Percentiles rank a stretch among this genome's conserved stretches.
These are phyloP conservation scores for Wallacemonas sp. DNA, from an alignment of 208 protist species.

Conservation along the genomic window DNA sequence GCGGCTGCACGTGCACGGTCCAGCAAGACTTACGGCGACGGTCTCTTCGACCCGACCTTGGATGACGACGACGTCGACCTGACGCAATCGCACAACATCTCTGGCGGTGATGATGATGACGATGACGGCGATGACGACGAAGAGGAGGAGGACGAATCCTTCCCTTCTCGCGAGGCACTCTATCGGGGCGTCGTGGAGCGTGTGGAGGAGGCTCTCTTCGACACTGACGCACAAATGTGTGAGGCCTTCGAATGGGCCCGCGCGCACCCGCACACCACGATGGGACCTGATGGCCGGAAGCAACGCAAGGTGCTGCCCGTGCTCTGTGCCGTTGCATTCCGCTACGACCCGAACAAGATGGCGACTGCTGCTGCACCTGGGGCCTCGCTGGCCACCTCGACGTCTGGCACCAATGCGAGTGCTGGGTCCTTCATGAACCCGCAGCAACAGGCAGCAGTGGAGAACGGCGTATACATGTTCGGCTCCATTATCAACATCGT, in stretches of 20 bases:
- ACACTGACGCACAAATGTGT: constrained; percentile 85
- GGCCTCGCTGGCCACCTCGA: background rate
- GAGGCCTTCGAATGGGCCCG: constrained; percentile 44
- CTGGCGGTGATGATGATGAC: constrained; percentile 13
- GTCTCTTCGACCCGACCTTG: background rate
- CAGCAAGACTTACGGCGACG: background rate
- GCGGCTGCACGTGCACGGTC: background rate
- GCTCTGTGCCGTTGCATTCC: constrained; percentile 84
- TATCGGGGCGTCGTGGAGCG: constrained; percentile 79
- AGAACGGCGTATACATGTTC: constrained; percentile 62
- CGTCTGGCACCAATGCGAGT: background rate
- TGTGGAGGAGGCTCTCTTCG: constrained; percentile 77
- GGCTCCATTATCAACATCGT: constrained; percentile 81
- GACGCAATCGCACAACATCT: background rate
- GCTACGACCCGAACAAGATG: constrained; percentile 43
- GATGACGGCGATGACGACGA: constrained; percentile 25
- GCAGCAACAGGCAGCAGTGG: constrained; percentile 34
- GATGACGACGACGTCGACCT: constrained; percentile 6
- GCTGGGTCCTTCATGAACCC: background rate
- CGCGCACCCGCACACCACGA: constrained; percentile 36
- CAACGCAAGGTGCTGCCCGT: constrained; percentile 69
- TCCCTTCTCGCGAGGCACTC: constrained; percentile 73
- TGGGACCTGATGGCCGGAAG: constrained; percentile 22
- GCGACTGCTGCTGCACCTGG: background rate
- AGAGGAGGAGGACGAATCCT: constrained; percentile 40